phyloP scores from a whole-genome alignment of 2,329 filamentous ascomycete genomes.

The Ophiostoma triangulosporum region DNA sequence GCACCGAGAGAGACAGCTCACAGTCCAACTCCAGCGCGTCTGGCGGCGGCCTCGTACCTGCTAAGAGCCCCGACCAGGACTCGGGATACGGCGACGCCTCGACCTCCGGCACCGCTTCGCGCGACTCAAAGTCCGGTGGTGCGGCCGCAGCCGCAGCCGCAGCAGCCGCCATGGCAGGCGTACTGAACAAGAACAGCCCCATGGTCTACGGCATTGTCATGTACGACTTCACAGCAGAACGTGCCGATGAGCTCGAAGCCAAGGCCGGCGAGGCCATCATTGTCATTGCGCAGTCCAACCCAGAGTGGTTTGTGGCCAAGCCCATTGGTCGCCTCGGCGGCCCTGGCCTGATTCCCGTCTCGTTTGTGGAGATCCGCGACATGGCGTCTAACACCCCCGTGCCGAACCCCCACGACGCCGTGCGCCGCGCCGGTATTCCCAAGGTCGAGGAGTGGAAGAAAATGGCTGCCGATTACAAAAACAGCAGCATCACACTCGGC shows the following conservation, averaged over 20 bases:
- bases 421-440: constrained; percentile 78
- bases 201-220: constrained; percentile 96
- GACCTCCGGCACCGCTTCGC: constrained; percentile 9
- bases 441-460: constrained; percentile 99
- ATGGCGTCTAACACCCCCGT: constrained; percentile 80
- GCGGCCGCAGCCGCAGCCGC: constrained; percentile 14
- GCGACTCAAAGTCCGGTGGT: constrained; percentile 1
- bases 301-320: constrained; percentile 98
- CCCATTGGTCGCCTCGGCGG: constrained; percentile 96
- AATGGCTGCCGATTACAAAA: constrained; percentile 98
- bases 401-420: constrained; percentile 68
- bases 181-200: constrained; percentile 47
- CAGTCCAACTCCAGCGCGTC: constrained; percentile 46
- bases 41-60: constrained; percentile 9
- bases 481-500: constrained; percentile 91
- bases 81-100: constrained; percentile 66
- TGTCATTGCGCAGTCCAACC: constrained; percentile 94
- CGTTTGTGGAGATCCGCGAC: constrained; percentile 91
- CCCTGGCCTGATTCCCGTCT: constrained; percentile 88
- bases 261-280: constrained; percentile 95
- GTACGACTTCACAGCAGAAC: constrained; percentile 90
- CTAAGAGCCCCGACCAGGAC: constrained; percentile 61
- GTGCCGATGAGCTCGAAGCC: constrained; percentile 90
- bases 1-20: constrained; percentile 79
- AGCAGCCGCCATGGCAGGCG: constrained; percentile 20